Base-by-base conservation (phyloP, 75 land plant species). In the Picea sitchensis region DNA sequence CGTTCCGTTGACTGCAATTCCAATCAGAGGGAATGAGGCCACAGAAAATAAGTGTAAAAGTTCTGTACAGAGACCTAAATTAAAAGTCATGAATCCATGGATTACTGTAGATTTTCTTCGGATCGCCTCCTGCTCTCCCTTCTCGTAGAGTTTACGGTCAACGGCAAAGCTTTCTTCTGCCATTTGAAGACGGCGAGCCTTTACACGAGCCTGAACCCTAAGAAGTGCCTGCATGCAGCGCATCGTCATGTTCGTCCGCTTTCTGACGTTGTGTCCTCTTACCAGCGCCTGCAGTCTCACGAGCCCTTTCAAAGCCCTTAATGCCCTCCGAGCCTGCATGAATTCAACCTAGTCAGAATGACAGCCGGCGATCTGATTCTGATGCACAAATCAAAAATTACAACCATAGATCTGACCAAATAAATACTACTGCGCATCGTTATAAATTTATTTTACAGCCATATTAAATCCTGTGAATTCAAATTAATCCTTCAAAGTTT, bases 271-370 rank as follows among this genome's bases (percentile, higher is more conserved):
- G 72, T 94, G 90, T 0, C 98, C 98, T 61, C 98, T 81, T 26
- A 91, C 94, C 41, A 93, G 80, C 56, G 98, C 95, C 68, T 95
- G 98, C 13, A 95, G 78, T 84, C 92, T 91, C 84, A 95, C 98
- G 76, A 95, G 75, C 21, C 94, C 98, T 81, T 87, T 90, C 82
- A 95, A 87, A 21, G 98, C 98, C 0, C 92, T 88, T 76, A 93
- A 80, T 0, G 98, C 95, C 31, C 92, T 79, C 65, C 98, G 78
- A 15, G 98, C 98, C 98, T 95, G 84, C 38, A 79, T 18, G 26
- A 60, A 44, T 26, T 0, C 26, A 26, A 26, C 26, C 26, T 26
- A 26, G 26, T 26, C 26, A 26, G 26, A 26, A 26, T 26, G 26
- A 26, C 26, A 26, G 26, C 26, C 26, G 26, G 26, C 26, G 26